Conservation (phyloP, 768 basidiomycete species). For the Tylopilus sp. region DNA sequence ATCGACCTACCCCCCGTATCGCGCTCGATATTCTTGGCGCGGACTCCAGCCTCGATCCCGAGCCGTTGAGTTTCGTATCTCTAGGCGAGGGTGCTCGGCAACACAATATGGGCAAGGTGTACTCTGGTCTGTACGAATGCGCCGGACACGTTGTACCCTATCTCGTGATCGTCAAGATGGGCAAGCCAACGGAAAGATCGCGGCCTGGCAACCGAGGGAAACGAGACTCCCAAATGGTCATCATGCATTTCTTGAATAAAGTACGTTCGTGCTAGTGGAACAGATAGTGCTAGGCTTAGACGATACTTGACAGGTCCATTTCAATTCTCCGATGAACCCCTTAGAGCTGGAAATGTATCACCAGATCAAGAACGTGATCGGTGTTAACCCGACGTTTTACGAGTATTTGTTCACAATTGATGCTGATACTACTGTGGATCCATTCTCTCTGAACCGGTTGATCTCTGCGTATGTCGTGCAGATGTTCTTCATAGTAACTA, state of each 20-base stretch:
- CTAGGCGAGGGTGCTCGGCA: slow-evolving; percentile 94
- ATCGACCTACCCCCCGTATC: slow-evolving; percentile 93
- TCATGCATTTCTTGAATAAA: slow-evolving; percentile 99
- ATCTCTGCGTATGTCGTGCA: slow-evolving; percentile 78
- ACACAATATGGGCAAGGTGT: slow-evolving; percentile 98
- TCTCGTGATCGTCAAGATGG: slow-evolving; percentile 87
- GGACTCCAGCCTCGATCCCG: slow-evolving; percentile 89
- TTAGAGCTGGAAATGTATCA: slow-evolving; percentile 98
- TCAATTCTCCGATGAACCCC: slow-evolving; percentile 94
- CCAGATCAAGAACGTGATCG: slow-evolving; percentile 99
- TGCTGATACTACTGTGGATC: slow-evolving; percentile 92
- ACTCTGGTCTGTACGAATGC: slow-evolving; percentile 93
- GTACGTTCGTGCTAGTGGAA: slow-evolving; percentile 34
- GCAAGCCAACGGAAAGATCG: slow-evolving; percentile 90
- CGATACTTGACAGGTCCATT: slow-evolving; percentile 69
- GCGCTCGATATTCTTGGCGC: slow-evolving; percentile 95
- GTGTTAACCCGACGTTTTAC: slow-evolving; percentile 98
- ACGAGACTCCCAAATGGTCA: slow-evolving; percentile 93
- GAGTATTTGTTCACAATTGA: slow-evolving; percentile 94
- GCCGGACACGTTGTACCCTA: slow-evolving; percentile 98
- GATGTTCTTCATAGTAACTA: neutral
- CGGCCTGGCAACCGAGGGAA: slow-evolving; percentile 98
- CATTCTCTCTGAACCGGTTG: slow-evolving; percentile 82
- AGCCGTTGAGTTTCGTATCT: slow-evolving; percentile 90
- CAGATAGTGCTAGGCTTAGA: neutral